These are phyloP conservation scores for Aspergillus fischeri DNA, from an alignment of 2,329 filamentous ascomycete species.

Conservation along the genomic window DNA sequence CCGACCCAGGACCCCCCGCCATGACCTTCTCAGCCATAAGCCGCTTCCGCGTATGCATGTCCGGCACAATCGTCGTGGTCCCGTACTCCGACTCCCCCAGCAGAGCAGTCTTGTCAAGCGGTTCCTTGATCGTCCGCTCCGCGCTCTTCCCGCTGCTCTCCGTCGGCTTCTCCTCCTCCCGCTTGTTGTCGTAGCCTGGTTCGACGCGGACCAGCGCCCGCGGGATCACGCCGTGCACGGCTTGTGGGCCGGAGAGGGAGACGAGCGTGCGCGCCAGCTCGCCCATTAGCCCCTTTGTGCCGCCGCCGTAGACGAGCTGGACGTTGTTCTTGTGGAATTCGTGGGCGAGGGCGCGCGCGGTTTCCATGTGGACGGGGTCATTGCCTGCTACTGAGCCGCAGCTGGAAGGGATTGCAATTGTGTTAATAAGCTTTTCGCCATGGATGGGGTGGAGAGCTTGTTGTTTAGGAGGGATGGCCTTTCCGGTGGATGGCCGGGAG, in stretches of 20 bases:
- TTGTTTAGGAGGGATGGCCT: neutral
- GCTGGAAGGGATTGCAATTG: conserved; percentile 38
- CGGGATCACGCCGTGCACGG: conserved; percentile 93
- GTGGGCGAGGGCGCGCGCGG: conserved; percentile 70
- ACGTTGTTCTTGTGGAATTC: conserved; percentile 74
- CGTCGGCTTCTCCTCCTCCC: conserved; percentile 23
- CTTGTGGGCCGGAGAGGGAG: conserved; percentile 69
- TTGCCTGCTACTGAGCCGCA: conserved; percentile 77
- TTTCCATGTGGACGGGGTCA: conserved; percentile 69
- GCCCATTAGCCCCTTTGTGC: conserved; percentile 93
- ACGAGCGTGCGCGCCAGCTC: conserved; percentile 85
- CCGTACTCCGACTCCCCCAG: conserved; percentile 59
- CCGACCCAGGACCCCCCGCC: conserved; percentile 72
- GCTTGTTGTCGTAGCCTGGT: conserved; percentile 26
- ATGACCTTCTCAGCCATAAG: conserved; percentile 90
- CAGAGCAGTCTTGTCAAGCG: conserved; percentile 21
- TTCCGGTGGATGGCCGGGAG: neutral
- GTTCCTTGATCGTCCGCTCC: conserved; percentile 58
- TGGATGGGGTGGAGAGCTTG: neutral
- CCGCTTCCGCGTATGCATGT: conserved; percentile 95
- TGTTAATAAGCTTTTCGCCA: neutral
- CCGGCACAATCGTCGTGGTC: conserved; percentile 77
- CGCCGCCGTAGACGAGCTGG: conserved; percentile 87
- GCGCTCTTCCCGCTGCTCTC: conserved; percentile 43
- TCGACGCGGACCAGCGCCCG: conserved; percentile 77